Percentiles rank a stretch among this genome's conserved stretches.
Conservation (phyloP, 2,329 filamentous ascomycete species). For the Monascus ruber region DNA sequence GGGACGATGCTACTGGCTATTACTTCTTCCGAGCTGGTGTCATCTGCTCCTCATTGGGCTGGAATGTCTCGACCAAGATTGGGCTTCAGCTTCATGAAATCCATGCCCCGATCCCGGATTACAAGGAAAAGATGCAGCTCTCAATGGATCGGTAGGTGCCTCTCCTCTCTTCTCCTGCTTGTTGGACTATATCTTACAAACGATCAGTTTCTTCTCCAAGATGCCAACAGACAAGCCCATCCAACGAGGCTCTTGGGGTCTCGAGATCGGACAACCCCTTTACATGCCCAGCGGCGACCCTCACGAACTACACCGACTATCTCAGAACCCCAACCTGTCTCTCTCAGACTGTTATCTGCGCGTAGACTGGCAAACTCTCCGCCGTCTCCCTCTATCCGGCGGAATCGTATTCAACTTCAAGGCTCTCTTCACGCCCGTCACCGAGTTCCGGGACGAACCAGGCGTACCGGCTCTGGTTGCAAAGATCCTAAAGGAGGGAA, state of each 20-base stretch:
- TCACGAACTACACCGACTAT: conserved; percentile 48
- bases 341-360: conserved; percentile 55
- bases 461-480: conserved; percentile 58
- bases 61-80: conserved; percentile 66
- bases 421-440: conserved; percentile 65
- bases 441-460: conserved; percentile 59
- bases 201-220: conserved; percentile 62
- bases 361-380: conserved; percentile 81
- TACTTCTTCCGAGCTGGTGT: conserved; percentile 67
- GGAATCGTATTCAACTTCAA: conserved; percentile 82
- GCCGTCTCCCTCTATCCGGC: conserved; percentile 63
- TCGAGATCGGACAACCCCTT: conserved; percentile 64
- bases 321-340: conserved; percentile 46
- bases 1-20: conserved; percentile 57
- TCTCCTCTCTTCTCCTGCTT: conserved; percentile 1
- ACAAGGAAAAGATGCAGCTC: conserved; percentile 76
- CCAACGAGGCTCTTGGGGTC: conserved; percentile 72
- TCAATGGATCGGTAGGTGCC: conserved; percentile 66
- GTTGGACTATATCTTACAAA: neutral
- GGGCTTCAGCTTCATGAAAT: conserved; percentile 59
- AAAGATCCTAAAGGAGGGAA: conserved; percentile 60
- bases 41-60: conserved; percentile 69
- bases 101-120: conserved; percentile 65
- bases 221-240: conserved; percentile 64
- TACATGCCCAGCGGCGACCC: conserved; percentile 61